Evolutionary conservation across 1,139 yeast genomes (phyloP), one percentile per base, ranked within the genome.

Genomic region (Nadsonia starkeyi-henricii): DNA sequence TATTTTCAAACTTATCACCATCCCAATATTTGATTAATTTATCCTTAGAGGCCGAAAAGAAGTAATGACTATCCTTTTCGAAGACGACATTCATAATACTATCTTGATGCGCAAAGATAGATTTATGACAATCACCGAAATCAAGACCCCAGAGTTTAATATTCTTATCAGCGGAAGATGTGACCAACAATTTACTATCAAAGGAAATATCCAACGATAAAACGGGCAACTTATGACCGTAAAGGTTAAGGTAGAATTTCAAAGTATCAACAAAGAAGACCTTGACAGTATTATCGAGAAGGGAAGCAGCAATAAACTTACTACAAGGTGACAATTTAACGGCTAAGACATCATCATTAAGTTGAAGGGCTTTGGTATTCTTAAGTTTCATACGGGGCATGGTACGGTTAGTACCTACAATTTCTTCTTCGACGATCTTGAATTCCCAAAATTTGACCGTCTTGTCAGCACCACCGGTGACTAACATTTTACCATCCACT

Each of bases 71-170:
- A 18, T 79, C 81, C 1, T 95, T 93, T 52, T 88, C 75, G 60
- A 91, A 91, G 52, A 70, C 76, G 37, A 89, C 96, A 56, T 76
- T 75, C 95, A 91, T 85, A 52, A 91, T 84, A 3, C 95, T 81
- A 63, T 91, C 99, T 61, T 88, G 95, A 62, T 91, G 99, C 1
- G 95, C 99, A 64, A 93, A 91, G 36, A 91, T 78, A 2, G 97
- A 89, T 63, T 82, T 83, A 66, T 91, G 98, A 70, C 98, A 91
- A 66, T 91, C 99, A 65, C 99, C 99, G 64, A 91, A 91, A 64
- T 91, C 98, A 52, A 93, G 70, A 46, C 99, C 99, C 99, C 99
- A 91, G 51, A 91, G 83, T 65, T 93, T 88, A 61, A 91, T 85
- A 65, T 91, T 91, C 65, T 91, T 91, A 67, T 91, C 99, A 0